Conservation (phyloP, 495 filamentous ascomycete genomes). For the Talaromyces stipitatus region DNA sequence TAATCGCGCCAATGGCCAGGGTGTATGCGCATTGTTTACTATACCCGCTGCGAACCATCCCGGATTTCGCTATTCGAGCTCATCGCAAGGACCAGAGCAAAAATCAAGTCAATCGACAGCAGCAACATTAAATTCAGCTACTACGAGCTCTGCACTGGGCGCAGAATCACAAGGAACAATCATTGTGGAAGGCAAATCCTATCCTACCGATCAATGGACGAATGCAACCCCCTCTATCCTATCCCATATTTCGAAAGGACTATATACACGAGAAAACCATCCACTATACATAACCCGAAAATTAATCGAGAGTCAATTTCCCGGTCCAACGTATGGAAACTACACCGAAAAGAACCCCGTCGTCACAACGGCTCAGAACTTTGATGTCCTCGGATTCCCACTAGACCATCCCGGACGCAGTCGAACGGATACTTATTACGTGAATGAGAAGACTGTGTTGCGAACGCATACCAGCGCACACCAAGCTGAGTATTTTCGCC, state of each 20-base stretch:
- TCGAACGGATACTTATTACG: slow-evolving; percentile 89
- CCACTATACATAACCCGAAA: slow-evolving; percentile 84
- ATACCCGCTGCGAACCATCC: slow-evolving; percentile 6
- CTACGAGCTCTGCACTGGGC: slow-evolving; percentile 3
- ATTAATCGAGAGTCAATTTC: slow-evolving; percentile 87
- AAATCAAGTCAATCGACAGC: slow-evolving; percentile 5
- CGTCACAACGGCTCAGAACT: slow-evolving; percentile 83
- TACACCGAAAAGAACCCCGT: slow-evolving; percentile 75
- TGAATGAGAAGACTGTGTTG: slow-evolving; percentile 76
- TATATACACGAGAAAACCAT: slow-evolving; percentile 84
- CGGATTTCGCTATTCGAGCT: slow-evolving; percentile 30
- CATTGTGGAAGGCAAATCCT: slow-evolving; percentile 53
- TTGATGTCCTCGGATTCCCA: slow-evolving; percentile 89
- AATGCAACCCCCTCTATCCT: slow-evolving; percentile 74
- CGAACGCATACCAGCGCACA: slow-evolving; percentile 93
- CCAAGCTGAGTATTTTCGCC: slow-evolving; percentile 77
- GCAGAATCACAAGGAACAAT: slow-evolving; percentile 14
- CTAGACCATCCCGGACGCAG: slow-evolving; percentile 82
- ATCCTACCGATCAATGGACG: slow-evolving; percentile 72
- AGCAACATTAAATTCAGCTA: slow-evolving; percentile 8
- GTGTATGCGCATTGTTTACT: slow-evolving; percentile 18
- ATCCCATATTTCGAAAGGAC: slow-evolving; percentile 58
- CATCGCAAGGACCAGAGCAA: slow-evolving; percentile 19
- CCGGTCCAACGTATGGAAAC: slow-evolving; percentile 59
- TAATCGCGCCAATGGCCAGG: slow-evolving; percentile 13